Evolutionary conservation across 805 yeast species (phyloP), one percentile per base, ranked within the genome.

Genomic region (Metschnikowia noctiluminum): DNA sequence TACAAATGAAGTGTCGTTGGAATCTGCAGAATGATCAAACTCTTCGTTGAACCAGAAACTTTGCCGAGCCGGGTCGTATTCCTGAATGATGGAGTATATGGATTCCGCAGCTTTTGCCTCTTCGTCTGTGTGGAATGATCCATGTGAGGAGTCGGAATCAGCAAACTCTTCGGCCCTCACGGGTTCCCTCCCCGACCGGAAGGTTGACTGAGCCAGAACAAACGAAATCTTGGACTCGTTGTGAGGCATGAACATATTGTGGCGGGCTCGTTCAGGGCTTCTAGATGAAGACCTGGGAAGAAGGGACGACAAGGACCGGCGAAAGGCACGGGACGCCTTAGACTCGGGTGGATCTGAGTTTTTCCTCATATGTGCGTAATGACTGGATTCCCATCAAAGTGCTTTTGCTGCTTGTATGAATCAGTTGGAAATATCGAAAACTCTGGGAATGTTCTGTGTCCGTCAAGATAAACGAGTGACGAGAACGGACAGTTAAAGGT

Each of bases 81-180:
- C 72, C 28, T 64, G 59, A 6, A 69, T 57, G 8, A 69, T 58
- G 14, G 68, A 62, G 42, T 66, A 64, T 9, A 69, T 59, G 28
- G 69, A 65, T 16, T 64, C 69, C 3, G 65, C 58, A 31, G 60
- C 61, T 47, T 43, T 46, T 12, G 40, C 47, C 21, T 37, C 48
- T 6, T 55, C 55, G 36, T 55, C 59, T 3, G 50, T 26, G 21
- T 45, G 31, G 28, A 15, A 16, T 35, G 27, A 34, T 52, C 42
- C 51, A 27, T 13, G 54, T 1, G 63, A 56, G 1, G 64, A 55
- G n/a, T 48, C 56, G 26, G 74, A 64, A 53, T 72, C 77, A 14
- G 76, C 76, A 54, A 72, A 70, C 39, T 71, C 76, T 10, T 62
- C 66, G 26, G 68, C 46, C 6, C 58, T 56, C 31, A 62, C 48